Evolutionary conservation across 352 stramenopile species (phyloP).

Genomic region (Globisporangium barbulae): DNA sequence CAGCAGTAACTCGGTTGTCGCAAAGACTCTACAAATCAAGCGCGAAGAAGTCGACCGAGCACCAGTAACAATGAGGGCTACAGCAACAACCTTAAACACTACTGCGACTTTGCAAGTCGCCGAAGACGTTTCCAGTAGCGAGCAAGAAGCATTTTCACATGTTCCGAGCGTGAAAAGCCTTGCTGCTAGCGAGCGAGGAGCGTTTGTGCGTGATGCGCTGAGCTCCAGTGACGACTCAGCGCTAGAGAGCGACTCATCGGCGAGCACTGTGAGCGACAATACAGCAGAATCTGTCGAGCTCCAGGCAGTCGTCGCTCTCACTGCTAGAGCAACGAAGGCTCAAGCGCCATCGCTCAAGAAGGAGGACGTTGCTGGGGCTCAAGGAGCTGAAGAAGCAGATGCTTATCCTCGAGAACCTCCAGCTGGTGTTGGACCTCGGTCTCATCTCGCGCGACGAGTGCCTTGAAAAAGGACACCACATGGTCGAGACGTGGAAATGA

Average conservation of each 20-base stretch:
- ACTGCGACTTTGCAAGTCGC: not conserved
- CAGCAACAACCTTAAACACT: not conserved
- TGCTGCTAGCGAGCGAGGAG: too few species aligned
- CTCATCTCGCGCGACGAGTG: too few species aligned
- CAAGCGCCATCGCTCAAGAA: too few species aligned
- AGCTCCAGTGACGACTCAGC: not conserved
- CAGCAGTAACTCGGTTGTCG: not conserved
- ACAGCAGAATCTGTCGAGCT: not conserved
- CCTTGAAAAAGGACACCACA: too few species aligned
- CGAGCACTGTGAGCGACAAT: not conserved
- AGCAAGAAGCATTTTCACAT: not conserved
- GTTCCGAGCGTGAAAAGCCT: too few species aligned
- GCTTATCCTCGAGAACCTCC: too few species aligned
- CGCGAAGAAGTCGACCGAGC: not conserved
- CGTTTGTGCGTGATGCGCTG: too few species aligned
- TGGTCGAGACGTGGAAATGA: too few species aligned
- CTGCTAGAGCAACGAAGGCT: not conserved
- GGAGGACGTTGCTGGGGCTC: too few species aligned
- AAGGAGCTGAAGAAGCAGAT: too few species aligned
- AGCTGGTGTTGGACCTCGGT: too few species aligned
- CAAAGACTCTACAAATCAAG: not conserved
- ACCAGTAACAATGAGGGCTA: not conserved
- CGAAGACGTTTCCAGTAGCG: not conserved
- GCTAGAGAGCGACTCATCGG: not conserved
- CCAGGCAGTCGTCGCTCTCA: not conserved